Evolutionary conservation across 257 asterid genomes (phyloP).

Genomic region (Perilla frutescens): DNA sequence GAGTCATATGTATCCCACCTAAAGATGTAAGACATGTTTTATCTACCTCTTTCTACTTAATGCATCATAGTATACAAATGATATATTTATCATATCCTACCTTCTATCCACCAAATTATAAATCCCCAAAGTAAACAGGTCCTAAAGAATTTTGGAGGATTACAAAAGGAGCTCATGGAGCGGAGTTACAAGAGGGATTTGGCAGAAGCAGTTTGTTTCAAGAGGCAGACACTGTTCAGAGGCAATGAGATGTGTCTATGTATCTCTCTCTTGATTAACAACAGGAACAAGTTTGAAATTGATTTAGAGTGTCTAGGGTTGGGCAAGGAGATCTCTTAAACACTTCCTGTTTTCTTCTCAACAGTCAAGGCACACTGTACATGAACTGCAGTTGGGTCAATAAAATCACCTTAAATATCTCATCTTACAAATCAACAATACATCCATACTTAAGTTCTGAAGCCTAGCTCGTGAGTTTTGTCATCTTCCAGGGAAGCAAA

Average conservation of each 20-base stretch:
- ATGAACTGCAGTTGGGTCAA: background rate
- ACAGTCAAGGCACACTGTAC: conserved; percentile 1
- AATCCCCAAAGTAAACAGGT: too few relatives aligned
- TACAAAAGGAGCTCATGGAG: conserved; percentile 10
- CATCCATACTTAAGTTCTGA: conserved; percentile 20
- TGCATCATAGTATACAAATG: too few relatives aligned
- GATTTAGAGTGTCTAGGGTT: background rate
- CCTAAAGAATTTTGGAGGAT: background rate
- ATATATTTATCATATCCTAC: too few relatives aligned
- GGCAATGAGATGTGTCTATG: background rate
- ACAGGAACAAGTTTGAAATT: background rate
- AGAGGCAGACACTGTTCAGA: conserved; percentile 4
- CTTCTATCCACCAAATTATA: too few relatives aligned
- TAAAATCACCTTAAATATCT: background rate
- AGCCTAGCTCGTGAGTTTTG: conserved; percentile 23
- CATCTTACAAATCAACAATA: background rate
- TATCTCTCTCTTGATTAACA: background rate
- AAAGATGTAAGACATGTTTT: too few relatives aligned
- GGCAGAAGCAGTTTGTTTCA: background rate
- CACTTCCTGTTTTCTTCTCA: background rate
- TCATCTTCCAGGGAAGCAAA: conserved; percentile 20
- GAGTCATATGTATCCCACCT: too few relatives aligned
- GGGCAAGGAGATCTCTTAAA: background rate
- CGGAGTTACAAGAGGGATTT: background rate
- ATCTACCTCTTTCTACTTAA: too few relatives aligned